phyloP scores from a whole-genome alignment of 2,329 filamentous ascomycete species.

The Alternaria sp. region DNA sequence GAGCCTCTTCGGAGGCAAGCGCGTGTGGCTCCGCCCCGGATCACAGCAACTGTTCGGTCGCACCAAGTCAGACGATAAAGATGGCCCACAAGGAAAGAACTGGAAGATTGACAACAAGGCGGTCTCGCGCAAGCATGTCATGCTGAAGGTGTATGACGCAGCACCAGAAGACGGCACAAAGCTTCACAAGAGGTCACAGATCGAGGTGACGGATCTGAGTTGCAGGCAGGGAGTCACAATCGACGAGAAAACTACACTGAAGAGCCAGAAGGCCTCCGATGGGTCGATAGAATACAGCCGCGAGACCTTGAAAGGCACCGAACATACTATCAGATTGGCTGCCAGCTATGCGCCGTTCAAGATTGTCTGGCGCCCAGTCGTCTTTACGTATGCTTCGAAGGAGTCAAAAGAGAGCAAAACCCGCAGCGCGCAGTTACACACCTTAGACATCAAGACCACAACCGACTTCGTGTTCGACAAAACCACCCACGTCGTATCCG shows the following conservation, averaged over 20 bases:
- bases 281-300: constrained; percentile 34
- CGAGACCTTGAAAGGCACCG: constrained; percentile 35
- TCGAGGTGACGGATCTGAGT: constrained; percentile 81
- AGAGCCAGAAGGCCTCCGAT: constrained; percentile 60
- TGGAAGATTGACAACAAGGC: constrained; percentile 75
- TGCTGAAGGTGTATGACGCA: constrained; percentile 73
- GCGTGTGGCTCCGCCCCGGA: constrained; percentile 84
- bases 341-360: constrained; percentile 70
- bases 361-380: constrained; percentile 78
- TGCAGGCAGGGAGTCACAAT: constrained; percentile 79
- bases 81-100: constrained; percentile 42
- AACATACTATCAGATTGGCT: constrained; percentile 74
- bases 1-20: constrained; percentile 64
- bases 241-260: constrained; percentile 71
- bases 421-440: constrained; percentile 71
- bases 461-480: constrained; percentile 71
- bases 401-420: constrained; percentile 60
- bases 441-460: constrained; percentile 86
- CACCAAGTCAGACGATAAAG: constrained; percentile 65
- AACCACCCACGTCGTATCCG: constrained; percentile 88
- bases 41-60: constrained; percentile 86
- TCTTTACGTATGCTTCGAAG: constrained; percentile 81
- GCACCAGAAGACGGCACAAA: constrained; percentile 69
- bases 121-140: constrained; percentile 88
- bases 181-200: constrained; percentile 67